Percentiles rank a stretch among this genome's conserved stretches.
phyloP scores from a whole-genome alignment of 2,329 filamentous ascomycete species.

The Clarireedia paspali region DNA sequence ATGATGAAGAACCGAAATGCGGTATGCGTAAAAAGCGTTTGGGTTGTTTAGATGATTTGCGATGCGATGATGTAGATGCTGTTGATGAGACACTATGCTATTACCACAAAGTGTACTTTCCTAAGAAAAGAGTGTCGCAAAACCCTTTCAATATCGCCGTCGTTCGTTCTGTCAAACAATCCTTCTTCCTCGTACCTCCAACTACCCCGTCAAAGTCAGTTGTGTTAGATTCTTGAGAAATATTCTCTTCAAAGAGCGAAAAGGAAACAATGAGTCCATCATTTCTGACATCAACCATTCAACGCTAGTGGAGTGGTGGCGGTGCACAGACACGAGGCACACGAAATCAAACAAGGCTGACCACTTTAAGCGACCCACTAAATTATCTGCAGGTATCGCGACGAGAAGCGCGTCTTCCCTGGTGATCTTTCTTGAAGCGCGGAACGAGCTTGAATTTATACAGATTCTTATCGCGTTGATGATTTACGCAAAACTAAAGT shows the following conservation, averaged over 20 bases:
- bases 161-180: not conserved
- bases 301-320: not conserved
- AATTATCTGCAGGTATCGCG: slow-evolving; percentile 7
- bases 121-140: not conserved
- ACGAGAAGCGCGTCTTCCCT: slow-evolving; percentile 7
- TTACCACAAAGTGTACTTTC: slow-evolving; percentile 22
- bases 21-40: not conserved
- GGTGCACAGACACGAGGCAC: not conserved
- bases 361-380: slow-evolving; percentile 15
- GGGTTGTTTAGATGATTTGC: slow-evolving; percentile 5
- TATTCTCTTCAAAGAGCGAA: slow-evolving; percentile 3
- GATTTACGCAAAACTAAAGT: not conserved
- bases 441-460: no score
- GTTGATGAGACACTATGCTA: slow-evolving; percentile 19
- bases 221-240: slow-evolving; percentile 3
- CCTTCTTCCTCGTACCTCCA: not conserved
- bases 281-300: not conserved
- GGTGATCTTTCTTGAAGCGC: not conserved
- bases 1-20: slow-evolving; percentile 16
- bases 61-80: slow-evolving; percentile 8
- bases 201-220: not conserved
- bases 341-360: not conserved
- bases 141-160: not conserved
- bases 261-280: not conserved
- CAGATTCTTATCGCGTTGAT: no score